Conservation (phyloP, 306 rosid genomes). For the Lathyrus sativus region DNA sequence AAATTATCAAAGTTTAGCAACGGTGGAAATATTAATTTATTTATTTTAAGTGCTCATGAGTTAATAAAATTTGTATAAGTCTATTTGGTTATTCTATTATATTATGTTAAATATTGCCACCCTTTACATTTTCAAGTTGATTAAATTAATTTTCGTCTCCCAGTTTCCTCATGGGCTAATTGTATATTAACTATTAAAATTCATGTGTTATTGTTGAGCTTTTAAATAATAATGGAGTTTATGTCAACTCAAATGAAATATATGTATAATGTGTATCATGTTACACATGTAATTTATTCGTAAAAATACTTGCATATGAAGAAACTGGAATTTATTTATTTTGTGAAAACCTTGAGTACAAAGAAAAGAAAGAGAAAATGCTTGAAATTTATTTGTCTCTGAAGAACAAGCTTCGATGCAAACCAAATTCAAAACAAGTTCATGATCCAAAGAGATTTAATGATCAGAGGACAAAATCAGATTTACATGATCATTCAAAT, state of each 20-base stretch:
- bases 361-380: conserved; percentile 40
- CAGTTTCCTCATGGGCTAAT: conserved; percentile 28
- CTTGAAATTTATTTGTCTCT: conserved; percentile 44
- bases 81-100: conserved; percentile 12
- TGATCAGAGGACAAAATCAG: conserved; percentile 32
- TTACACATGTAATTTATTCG: conserved; percentile 20
- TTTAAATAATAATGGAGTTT: conserved; percentile 14
- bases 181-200: neutral
- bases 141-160: conserved; percentile 30
- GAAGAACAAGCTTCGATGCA: conserved; percentile 52
- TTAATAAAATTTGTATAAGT: neutral
- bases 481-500: conserved; percentile 29
- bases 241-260: conserved; percentile 16
- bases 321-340: conserved; percentile 30
- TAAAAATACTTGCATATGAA: conserved; percentile 40
- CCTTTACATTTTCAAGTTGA: conserved; percentile 27
- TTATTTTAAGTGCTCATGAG: too few relatives aligned
- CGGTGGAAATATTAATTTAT: too few relatives aligned
- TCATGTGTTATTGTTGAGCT: conserved; percentile 25
- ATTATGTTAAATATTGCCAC: neutral
- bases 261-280: conserved; percentile 3
- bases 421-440: conserved; percentile 47
- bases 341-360: conserved; percentile 21
- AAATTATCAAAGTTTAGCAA: too few relatives aligned
- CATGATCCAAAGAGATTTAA: conserved; percentile 46